Conservation (phyloP, 2,329 filamentous ascomycete species). For the Endothia cerciana region DNA sequence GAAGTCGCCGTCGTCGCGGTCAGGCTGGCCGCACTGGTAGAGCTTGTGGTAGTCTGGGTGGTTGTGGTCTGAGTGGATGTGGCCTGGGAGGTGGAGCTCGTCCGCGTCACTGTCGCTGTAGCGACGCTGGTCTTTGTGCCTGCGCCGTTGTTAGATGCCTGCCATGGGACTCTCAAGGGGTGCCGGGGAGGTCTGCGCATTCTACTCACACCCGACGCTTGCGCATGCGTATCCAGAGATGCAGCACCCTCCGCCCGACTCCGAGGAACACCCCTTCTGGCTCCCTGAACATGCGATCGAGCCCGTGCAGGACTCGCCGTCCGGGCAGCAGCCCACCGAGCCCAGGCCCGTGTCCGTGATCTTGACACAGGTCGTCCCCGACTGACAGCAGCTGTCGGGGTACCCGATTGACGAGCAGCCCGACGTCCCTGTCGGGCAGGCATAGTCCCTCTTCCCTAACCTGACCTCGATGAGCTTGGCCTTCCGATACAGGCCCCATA, state of each 20-base stretch:
- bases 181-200: conserved; percentile 5
- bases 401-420: conserved; percentile 67
- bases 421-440: conserved; percentile 68
- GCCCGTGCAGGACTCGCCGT: conserved; percentile 66
- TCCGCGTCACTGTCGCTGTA: conserved; percentile 31
- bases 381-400: conserved; percentile 73
- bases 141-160: conserved; percentile 30
- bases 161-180: not conserved
- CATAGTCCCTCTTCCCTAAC: conserved; percentile 61
- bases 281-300: conserved; percentile 63
- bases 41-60: conserved; percentile 43
- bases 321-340: conserved; percentile 75
- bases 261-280: conserved; percentile 67
- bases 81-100: conserved; percentile 36
- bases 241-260: conserved; percentile 75
- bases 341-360: conserved; percentile 67
- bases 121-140: conserved; percentile 40
- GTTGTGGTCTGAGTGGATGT: conserved; percentile 42
- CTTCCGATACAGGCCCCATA: conserved; percentile 44
- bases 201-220: conserved; percentile 69
- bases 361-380: conserved; percentile 66
- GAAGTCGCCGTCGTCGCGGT: conserved; percentile 31
- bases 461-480: conserved; percentile 51
- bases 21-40: conserved; percentile 31
- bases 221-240: conserved; percentile 72